A percentile compares a stretch with the other conserved stretches of the same genome.
These are phyloP conservation scores for Filobasidium floriforme DNA, from an alignment of 768 basidiomycete genomes.

Conservation along the genomic window DNA sequence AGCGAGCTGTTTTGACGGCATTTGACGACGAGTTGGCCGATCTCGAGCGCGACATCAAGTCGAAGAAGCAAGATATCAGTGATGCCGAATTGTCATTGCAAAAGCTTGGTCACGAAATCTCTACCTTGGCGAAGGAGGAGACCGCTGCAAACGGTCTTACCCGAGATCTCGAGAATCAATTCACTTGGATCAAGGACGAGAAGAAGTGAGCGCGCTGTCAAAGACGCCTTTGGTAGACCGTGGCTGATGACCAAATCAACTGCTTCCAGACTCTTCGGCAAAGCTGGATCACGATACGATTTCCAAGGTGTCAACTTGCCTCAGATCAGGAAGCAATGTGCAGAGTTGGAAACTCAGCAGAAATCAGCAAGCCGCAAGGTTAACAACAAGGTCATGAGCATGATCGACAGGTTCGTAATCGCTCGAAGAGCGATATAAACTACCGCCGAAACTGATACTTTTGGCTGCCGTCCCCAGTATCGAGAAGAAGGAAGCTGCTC, in stretches of 20 bases:
- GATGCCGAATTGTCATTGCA: slow-evolving; percentile 62
- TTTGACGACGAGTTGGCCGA: slow-evolving; percentile 83
- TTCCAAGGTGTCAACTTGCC: slow-evolving; percentile 61
- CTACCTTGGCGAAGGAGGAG: slow-evolving; percentile 59
- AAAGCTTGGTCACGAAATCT: slow-evolving; percentile 64
- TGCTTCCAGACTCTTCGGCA: slow-evolving; percentile 68
- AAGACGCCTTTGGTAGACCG: background rate
- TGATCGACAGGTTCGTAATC: slow-evolving; percentile 75
- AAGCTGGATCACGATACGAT: slow-evolving; percentile 70
- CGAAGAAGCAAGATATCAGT: slow-evolving; percentile 62
- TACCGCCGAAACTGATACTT: background rate
- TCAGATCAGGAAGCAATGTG: slow-evolving; percentile 57
- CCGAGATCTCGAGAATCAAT: slow-evolving; percentile 65
- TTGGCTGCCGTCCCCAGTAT: slow-evolving; percentile 52
- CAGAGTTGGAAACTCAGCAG: slow-evolving; percentile 67
- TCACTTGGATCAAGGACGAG: slow-evolving; percentile 84
- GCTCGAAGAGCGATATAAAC: too few species aligned
- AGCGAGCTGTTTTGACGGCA: slow-evolving; percentile 74
- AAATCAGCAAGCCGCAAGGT: slow-evolving; percentile 89
- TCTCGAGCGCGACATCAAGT: slow-evolving; percentile 72
- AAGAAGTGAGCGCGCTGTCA: slow-evolving; percentile 58
- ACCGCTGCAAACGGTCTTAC: slow-evolving; percentile 52
- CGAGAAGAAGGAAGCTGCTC: slow-evolving; percentile 80
- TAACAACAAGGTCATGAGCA: slow-evolving; percentile 88
- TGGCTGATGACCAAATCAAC: background rate